A percentile compares a stretch with the other conserved stretches of the same genome.
These are phyloP conservation scores for Saitoella complicata DNA, from an alignment of 805 yeast genomes.

Conservation along the genomic window DNA sequence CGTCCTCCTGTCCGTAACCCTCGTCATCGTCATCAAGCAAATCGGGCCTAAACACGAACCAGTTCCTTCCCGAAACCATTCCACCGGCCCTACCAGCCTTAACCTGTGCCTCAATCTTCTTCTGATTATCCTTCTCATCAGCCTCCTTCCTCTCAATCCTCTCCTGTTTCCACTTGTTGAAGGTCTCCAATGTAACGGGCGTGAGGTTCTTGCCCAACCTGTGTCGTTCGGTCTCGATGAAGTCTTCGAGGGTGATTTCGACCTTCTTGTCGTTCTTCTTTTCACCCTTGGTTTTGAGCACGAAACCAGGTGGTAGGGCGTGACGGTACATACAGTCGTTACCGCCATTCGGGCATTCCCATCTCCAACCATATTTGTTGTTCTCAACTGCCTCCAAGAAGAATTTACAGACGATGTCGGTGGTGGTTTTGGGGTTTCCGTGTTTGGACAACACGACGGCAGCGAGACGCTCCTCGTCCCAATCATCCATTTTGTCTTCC, in stretches of 20 bases:
- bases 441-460: conserved; percentile 71
- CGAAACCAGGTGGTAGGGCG: conserved; percentile 92
- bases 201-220: conserved; percentile 59
- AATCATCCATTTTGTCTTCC: conserved; percentile 21
- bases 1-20: not conserved
- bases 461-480: conserved; percentile 94
- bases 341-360: conserved; percentile 94
- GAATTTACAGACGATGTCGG: conserved; percentile 84
- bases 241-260: conserved; percentile 86
- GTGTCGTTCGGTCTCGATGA: conserved; percentile 82
- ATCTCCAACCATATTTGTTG: conserved; percentile 97
- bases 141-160: conserved; percentile 41
- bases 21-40: not conserved
- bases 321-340: conserved; percentile 86
- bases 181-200: conserved; percentile 71
- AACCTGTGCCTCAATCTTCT: conserved; percentile 19
- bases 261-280: conserved; percentile 77
- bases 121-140: conserved; percentile 29
- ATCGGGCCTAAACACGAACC: conserved; percentile 2
- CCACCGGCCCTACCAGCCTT: conserved; percentile 19
- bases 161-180: conserved; percentile 65
- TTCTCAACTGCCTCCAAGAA: conserved; percentile 96
- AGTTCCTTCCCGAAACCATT: conserved; percentile 12
- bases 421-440: conserved; percentile 85
- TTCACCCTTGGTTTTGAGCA: conserved; percentile 91